Conservation (phyloP, 1,284 basidiomycete species). For the Ganoderma lingzhi region DNA sequence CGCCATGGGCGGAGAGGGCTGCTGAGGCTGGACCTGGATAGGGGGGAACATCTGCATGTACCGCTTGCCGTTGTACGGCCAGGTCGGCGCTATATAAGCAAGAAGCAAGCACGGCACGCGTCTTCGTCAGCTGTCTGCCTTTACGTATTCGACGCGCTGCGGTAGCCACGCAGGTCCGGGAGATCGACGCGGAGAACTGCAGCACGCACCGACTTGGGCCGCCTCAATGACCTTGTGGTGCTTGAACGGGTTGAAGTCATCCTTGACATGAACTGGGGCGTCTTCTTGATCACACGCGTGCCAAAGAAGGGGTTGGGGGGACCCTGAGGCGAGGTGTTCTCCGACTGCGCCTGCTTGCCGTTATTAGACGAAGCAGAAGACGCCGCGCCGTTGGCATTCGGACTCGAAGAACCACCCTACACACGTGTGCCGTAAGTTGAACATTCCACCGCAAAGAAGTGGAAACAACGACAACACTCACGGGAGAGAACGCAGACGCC, state of each 20-base stretch:
- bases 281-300: conserved; percentile 77
- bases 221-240: conserved; percentile 83
- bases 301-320: conserved; percentile 90
- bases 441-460: conserved; percentile 6
- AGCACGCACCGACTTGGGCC: conserved; percentile 69
- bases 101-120: conserved; percentile 6
- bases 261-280: conserved; percentile 81
- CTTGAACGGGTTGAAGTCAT: conserved; percentile 96
- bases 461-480: conserved; percentile 23
- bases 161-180: conserved; percentile 2
- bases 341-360: conserved; percentile 65
- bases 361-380: conserved; percentile 60
- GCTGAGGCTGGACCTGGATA: conserved; percentile 56
- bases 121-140: conserved; percentile 5
- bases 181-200: conserved; percentile 6
- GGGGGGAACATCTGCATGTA: conserved; percentile 82
- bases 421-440: neutral
- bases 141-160: conserved; percentile 13
- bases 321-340: conserved; percentile 45
- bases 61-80: conserved; percentile 91
- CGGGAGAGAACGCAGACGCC: conserved; percentile 55
- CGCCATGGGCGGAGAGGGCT: conserved; percentile 69
- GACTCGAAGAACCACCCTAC: conserved; percentile 52
- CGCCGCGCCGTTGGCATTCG: conserved; percentile 42
- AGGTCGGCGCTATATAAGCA: conserved; percentile 64